Evolutionary conservation across 495 filamentous ascomycete genomes (phyloP).

Genomic region (Lindgomyces ingoldianus): DNA sequence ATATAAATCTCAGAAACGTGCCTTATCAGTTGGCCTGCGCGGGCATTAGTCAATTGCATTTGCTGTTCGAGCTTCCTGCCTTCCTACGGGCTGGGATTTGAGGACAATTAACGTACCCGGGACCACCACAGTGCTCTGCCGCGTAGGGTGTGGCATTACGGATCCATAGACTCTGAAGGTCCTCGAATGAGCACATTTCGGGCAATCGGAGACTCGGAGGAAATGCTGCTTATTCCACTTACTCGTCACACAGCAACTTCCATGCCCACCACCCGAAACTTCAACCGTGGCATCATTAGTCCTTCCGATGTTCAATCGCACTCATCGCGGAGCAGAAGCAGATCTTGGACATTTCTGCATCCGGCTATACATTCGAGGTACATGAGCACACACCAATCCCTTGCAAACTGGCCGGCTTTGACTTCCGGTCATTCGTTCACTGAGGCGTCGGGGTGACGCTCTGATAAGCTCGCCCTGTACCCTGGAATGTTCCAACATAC

Average conservation of each 20-base stretch:
- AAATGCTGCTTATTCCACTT: neutral
- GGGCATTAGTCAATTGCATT: slow-evolving; percentile 36
- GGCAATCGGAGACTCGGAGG: slow-evolving; percentile 23
- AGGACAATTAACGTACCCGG: neutral
- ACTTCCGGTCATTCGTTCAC: neutral
- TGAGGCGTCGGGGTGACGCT: slow-evolving; percentile 3
- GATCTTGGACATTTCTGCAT: too few relatives aligned
- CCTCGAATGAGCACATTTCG: slow-evolving; percentile 17
- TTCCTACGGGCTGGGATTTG: neutral
- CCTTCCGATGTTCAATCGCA: too few relatives aligned
- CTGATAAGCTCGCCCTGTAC: slow-evolving; percentile 36
- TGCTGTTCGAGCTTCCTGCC: slow-evolving; percentile 5
- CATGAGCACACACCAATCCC: too few relatives aligned
- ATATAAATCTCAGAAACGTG: slow-evolving; percentile 35
- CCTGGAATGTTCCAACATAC: slow-evolving; percentile 21
- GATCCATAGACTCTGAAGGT: neutral
- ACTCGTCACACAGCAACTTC: neutral
- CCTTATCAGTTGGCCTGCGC: slow-evolving; percentile 37
- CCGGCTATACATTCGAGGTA: too few relatives aligned
- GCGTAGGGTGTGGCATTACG: neutral
- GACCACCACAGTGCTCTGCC: slow-evolving; percentile 9
- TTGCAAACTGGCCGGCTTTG: too few relatives aligned
- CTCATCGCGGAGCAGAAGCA: too few relatives aligned
- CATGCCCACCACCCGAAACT: too few relatives aligned
- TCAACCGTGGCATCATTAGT: too few relatives aligned